Conservation (phyloP, 208 protist species). For the Leishmania tarentolae region DNA sequence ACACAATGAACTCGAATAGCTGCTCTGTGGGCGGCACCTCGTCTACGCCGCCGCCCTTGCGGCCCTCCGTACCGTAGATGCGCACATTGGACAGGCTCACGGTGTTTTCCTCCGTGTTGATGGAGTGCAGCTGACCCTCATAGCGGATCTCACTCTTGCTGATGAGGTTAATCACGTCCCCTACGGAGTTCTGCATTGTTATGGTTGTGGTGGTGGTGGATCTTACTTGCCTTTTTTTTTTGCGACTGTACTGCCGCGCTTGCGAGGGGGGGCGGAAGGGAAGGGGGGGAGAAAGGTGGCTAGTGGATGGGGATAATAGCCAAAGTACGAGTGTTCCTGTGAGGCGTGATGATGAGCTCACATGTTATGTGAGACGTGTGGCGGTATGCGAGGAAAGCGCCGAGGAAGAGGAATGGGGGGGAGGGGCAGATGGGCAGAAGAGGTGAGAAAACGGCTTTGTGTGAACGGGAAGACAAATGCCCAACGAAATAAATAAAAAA, state of each 20-base stretch:
- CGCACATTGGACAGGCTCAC: slow-evolving; percentile 87
- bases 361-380: neutral
- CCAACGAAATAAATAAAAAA: neutral
- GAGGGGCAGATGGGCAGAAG: neutral
- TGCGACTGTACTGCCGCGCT: neutral
- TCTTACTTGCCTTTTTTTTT: neutral
- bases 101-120: slow-evolving; percentile 81
- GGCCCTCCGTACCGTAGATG: slow-evolving; percentile 90
- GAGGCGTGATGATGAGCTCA: neutral
- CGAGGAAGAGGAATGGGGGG: neutral
- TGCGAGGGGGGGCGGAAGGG: slow-evolving; percentile 5
- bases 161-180: slow-evolving; percentile 79
- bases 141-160: slow-evolving; percentile 91
- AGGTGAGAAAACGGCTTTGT: neutral
- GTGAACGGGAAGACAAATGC: neutral
- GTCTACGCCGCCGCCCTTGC: slow-evolving; percentile 39
- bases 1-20: slow-evolving; percentile 90
- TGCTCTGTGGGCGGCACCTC: slow-evolving; percentile 72
- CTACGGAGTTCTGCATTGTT: slow-evolving; percentile 45
- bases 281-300: neutral
- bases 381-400: neutral
- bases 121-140: slow-evolving; percentile 75
- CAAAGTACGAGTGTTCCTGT: neutral
- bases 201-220: too few species aligned
- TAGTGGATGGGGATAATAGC: neutral